phyloP scores from a whole-genome alignment of 1,284 basidiomycete genomes.

The Filobasidium uniguttulatum region DNA sequence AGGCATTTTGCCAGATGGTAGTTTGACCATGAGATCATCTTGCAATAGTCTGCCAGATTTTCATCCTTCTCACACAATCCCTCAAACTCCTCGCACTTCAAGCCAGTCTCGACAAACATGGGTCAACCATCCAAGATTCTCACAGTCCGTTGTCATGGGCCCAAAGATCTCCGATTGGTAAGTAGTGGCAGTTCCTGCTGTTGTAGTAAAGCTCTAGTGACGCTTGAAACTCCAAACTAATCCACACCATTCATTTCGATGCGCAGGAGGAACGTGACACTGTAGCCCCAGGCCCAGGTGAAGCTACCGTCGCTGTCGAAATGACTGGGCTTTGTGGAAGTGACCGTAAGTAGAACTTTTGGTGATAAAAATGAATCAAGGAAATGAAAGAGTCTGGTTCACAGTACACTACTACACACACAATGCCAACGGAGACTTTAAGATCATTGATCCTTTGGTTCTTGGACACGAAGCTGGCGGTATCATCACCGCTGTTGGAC shows the following conservation, averaged over 20 bases:
- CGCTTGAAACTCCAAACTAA: no score
- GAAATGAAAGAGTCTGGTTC: not conserved
- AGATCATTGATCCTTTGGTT: conserved; percentile 59
- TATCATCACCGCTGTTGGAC: conserved; percentile 40
- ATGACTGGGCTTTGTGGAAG: conserved; percentile 85
- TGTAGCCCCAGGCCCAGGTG: conserved; percentile 27
- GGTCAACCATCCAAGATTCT: no score
- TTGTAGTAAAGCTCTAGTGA: no score
- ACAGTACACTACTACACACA: conserved; percentile 78
- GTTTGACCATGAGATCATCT: no score
- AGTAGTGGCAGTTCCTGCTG: no score
- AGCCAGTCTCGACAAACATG: no score
- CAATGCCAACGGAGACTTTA: conserved; percentile 83
- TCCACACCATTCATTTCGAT: no score
- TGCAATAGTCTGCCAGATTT: no score
- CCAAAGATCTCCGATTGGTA: conserved; percentile 39
- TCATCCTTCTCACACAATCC: no score
- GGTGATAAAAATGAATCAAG: not conserved
- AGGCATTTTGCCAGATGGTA: no score
- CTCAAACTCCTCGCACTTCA: no score
- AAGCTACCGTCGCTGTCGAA: conserved; percentile 42
- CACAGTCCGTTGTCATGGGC: conserved; percentile 37
- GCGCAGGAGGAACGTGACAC: conserved; percentile 34
- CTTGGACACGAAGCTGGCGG: conserved; percentile 77
- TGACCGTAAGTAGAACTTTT: conserved; percentile 60